These are phyloP conservation scores for Chenopodium berlandieri DNA, from an alignment of 148 eudicot genomes.

Conservation along the genomic window DNA sequence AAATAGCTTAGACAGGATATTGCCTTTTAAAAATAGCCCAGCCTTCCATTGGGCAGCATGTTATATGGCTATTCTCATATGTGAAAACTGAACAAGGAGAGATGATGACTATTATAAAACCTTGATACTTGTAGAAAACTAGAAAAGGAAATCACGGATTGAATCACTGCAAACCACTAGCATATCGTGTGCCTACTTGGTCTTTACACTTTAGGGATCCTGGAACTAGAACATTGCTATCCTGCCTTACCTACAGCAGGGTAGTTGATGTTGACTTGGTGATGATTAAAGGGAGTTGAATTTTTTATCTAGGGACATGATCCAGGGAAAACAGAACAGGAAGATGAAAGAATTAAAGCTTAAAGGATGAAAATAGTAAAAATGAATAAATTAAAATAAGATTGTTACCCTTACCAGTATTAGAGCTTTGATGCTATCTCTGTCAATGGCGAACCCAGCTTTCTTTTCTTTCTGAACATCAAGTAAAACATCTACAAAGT, in stretches of 20 bases:
- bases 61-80: neutral
- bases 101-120: neutral
- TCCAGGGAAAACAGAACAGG: neutral
- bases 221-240: neutral
- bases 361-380: neutral
- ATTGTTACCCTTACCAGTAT: constrained; percentile 31
- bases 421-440: constrained; percentile 45
- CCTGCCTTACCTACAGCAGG: neutral
- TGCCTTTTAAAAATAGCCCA: neutral
- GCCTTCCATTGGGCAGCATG: neutral
- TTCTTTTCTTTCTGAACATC: constrained; percentile 35
- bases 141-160: neutral
- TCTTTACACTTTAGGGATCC: neutral
- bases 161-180: neutral
- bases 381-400: neutral
- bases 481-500: constrained; percentile 59
- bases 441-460: constrained; percentile 29
- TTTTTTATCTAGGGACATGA: neutral
- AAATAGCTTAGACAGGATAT: neutral
- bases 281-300: neutral
- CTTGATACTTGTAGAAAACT: no score
- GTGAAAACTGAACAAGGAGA: neutral
- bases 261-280: neutral
- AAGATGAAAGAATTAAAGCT: neutral
- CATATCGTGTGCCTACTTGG: neutral